Evolutionary conservation across 1,284 basidiomycete genomes (phyloP).

Genomic region (Cerioporus squamosus): DNA sequence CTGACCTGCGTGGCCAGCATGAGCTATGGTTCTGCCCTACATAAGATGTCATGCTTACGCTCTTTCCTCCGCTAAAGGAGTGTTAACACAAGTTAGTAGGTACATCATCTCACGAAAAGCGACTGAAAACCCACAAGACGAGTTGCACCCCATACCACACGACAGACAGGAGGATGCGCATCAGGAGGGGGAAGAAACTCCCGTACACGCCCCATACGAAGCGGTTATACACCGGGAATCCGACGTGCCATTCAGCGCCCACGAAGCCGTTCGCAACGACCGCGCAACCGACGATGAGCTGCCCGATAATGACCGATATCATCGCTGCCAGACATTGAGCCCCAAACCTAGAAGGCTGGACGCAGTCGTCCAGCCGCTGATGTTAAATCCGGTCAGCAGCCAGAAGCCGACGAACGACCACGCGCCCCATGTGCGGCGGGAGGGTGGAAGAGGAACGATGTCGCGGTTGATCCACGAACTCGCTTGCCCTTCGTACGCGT

Average conservation of each 20-base stretch:
- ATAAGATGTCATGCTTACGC: neutral
- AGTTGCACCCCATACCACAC: conserved; percentile 28
- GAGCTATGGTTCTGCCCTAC: neutral
- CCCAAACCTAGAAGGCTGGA: conserved; percentile 27
- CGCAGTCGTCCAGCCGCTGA: conserved; percentile 26
- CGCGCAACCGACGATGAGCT: conserved; percentile 19
- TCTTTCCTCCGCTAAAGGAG: conserved; percentile 14
- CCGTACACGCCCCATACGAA: conserved; percentile 27
- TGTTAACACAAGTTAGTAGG: neutral
- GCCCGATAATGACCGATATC: conserved; percentile 24
- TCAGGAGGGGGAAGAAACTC: conserved; percentile 29
- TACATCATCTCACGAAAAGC: no score
- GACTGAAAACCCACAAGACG: conserved; percentile 19
- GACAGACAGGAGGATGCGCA: conserved; percentile 26
- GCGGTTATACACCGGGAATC: conserved; percentile 26
- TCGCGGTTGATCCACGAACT: conserved; percentile 29
- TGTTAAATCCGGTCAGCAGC: conserved; percentile 28
- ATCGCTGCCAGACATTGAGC: conserved; percentile 29
- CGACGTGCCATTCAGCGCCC: conserved; percentile 28
- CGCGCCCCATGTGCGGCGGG: conserved; percentile 27
- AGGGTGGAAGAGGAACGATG: conserved; percentile 26
- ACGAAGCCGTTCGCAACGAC: conserved; percentile 22
- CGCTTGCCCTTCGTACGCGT: conserved; percentile 11
- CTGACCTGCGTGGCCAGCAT: conserved; percentile 8
- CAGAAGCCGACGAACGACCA: conserved; percentile 29